phyloP scores from a whole-genome alignment of 2,329 filamentous ascomycete species.

The Thielaviopsis populi region DNA sequence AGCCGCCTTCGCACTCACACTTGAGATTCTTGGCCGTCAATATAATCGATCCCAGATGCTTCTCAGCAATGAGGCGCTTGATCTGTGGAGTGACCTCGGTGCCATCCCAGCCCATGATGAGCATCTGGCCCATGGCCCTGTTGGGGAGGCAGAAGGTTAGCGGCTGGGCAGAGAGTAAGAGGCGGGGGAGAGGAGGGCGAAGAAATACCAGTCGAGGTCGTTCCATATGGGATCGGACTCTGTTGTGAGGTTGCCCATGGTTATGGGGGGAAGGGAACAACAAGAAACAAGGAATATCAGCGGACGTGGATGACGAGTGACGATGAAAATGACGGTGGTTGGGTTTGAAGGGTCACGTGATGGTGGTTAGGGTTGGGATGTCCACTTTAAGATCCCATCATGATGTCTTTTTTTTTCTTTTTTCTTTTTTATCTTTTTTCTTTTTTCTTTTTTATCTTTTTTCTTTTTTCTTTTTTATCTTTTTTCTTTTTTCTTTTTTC shows the following conservation, averaged over 20 bases:
- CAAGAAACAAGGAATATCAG: not conserved
- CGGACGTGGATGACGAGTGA: not conserved
- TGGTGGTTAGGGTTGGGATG: too few species aligned
- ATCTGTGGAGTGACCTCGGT: slow-evolving; percentile 73
- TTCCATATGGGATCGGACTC: slow-evolving; percentile 52
- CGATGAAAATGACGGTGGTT: too few species aligned
- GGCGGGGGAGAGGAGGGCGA: slow-evolving; percentile 14
- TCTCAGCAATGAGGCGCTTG: slow-evolving; percentile 61
- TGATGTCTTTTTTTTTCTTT: not conserved
- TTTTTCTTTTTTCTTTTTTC: too few species aligned
- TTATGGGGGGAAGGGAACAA: not conserved
- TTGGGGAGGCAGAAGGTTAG: slow-evolving; percentile 22
- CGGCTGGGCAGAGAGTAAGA: slow-evolving; percentile 23
- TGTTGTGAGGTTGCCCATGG: slow-evolving; percentile 2
- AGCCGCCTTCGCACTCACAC: slow-evolving; percentile 52
- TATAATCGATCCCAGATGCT: slow-evolving; percentile 78
- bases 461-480: too few species aligned
- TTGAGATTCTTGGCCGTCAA: slow-evolving; percentile 75
- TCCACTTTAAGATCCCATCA: too few species aligned
- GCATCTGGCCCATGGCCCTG: slow-evolving; percentile 59
- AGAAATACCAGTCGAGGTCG: slow-evolving; percentile 56
- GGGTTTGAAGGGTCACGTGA: too few species aligned
- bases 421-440: not conserved
- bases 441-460: not conserved
- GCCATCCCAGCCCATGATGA: slow-evolving; percentile 78